Base-by-base conservation (phyloP, 73 alveolate genomes). In the Symbiodinium natans region DNA sequence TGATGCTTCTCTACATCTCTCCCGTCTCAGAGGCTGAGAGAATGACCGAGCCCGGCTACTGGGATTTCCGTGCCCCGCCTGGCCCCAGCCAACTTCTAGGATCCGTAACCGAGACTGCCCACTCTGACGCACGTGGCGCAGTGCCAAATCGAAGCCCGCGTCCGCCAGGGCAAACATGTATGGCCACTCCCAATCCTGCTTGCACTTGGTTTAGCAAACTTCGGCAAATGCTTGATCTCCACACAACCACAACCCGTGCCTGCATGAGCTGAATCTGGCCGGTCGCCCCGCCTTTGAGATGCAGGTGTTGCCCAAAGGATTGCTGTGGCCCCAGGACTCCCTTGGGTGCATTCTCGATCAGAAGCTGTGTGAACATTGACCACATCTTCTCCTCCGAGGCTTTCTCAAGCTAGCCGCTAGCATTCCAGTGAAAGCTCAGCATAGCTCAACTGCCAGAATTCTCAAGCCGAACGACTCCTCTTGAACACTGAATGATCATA, bases 141-240 rank as follows among this genome's bases (percentile, higher is more conserved):
- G 34, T 19, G 92, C 56, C 38, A 74, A 36, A 0, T 43, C 82
- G n/a, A 92, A 92, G 41, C 98, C 98, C n/a, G 80, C 90, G 41
- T 92, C 98, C n/a, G 98, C 98, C 82, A 92, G 43, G 80, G 98
- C 98, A 29, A 74, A 92, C 98, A 92, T 92, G 82, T 92, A 92
- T 40, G 98, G 98, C 98, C 98, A 92, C 90, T 92, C 98, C 98
- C 98, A 92, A 56, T 92, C 98, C 98, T 84, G n/a, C 21, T 29
- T 23, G 39, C 71, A 15, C 27, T 21, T 4, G 71, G 71, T 4
- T 15, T 46, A 13, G 19, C 82, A 23, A 29, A 7, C 82, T 29
- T 36, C 10, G 21, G 82, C 63, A 48, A 68, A 36, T 9, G 13
- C 82, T 52, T 52, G n/a, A 52, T 21, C 15, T 23, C 15, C 71